These are phyloP conservation scores for Tulasnella sp. DNA, from an alignment of 768 basidiomycete species.

Conservation along the genomic window DNA sequence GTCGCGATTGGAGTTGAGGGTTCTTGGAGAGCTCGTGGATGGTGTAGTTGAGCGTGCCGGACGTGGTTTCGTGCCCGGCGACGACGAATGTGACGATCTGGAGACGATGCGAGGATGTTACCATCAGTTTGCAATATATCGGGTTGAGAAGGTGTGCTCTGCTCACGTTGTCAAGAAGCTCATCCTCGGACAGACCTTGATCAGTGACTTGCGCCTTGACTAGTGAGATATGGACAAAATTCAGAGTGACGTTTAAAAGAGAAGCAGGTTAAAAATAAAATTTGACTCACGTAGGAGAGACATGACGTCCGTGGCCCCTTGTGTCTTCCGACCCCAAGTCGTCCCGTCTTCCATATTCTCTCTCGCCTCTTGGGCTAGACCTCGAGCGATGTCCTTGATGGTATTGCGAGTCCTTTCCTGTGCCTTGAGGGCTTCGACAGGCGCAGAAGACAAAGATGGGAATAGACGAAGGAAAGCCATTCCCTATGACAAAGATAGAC, in stretches of 20 bases:
- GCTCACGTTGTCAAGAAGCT: conserved; percentile 15
- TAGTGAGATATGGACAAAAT: not conserved
- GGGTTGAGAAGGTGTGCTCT: not conserved
- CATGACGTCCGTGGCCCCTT: conserved; percentile 8
- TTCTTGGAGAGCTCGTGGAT: conserved; percentile 14
- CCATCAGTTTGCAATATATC: not conserved
- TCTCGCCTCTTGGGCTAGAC: not conserved
- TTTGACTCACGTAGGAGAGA: not conserved
- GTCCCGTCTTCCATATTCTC: not conserved
- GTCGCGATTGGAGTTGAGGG: conserved; percentile 15
- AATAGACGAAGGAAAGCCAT: conserved; percentile 11
- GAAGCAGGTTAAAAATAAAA: not conserved
- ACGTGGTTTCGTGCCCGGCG: conserved; percentile 16
- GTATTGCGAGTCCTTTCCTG: conserved; percentile 9
- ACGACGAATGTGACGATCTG: conserved; percentile 4
- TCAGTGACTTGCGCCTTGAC: conserved; percentile 3
- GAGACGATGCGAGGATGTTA: not conserved
- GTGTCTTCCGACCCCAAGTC: not conserved
- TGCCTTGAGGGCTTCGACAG: not conserved
- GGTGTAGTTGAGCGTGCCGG: conserved; percentile 14
- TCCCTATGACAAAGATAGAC: not conserved
- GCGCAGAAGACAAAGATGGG: conserved; percentile 8
- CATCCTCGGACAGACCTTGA: conserved; percentile 10
- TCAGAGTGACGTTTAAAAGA: not conserved
- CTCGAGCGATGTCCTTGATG: conserved; percentile 3